These are phyloP conservation scores for Lactarius psammicola DNA, from an alignment of 768 basidiomycete species.

Conservation along the genomic window DNA sequence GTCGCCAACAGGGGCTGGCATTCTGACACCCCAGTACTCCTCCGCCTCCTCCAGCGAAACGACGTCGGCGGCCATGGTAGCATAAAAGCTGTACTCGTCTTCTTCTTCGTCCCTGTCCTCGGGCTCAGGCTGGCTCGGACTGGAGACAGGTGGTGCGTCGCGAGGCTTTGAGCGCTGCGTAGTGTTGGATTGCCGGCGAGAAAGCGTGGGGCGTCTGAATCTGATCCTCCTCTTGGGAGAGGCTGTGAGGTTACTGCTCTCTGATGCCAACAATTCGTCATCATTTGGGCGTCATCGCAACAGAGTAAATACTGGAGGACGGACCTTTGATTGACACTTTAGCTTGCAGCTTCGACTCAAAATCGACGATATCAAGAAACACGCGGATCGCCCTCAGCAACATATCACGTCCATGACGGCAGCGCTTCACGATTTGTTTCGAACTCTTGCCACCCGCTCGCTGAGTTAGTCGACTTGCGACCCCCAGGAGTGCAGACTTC, in stretches of 20 bases:
- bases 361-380: slow-evolving; percentile 16
- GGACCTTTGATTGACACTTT: slow-evolving; percentile 14
- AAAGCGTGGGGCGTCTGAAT: slow-evolving; percentile 10
- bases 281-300: background rate
- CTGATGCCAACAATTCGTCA: background rate
- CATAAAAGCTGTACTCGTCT: slow-evolving; percentile 16
- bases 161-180: background rate
- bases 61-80: slow-evolving; percentile 14
- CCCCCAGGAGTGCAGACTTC: slow-evolving; percentile 5
- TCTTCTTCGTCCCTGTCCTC: slow-evolving; percentile 8
- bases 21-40: slow-evolving; percentile 16
- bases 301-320: background rate
- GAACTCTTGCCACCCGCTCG: background rate
- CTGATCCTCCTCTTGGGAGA: slow-evolving; percentile 18
- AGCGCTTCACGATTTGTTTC: background rate
- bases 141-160: background rate
- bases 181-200: slow-evolving; percentile 10
- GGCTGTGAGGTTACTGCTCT: background rate
- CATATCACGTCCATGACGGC: slow-evolving; percentile 14
- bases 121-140: background rate
- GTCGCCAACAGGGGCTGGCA: slow-evolving; percentile 13
- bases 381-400: slow-evolving; percentile 20
- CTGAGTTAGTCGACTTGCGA: slow-evolving; percentile 1
- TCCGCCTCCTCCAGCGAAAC: slow-evolving; percentile 2
- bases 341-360: slow-evolving; percentile 15